Conservation (phyloP, 2,329 filamentous ascomycete genomes). For the Fusarium subtropicale region DNA sequence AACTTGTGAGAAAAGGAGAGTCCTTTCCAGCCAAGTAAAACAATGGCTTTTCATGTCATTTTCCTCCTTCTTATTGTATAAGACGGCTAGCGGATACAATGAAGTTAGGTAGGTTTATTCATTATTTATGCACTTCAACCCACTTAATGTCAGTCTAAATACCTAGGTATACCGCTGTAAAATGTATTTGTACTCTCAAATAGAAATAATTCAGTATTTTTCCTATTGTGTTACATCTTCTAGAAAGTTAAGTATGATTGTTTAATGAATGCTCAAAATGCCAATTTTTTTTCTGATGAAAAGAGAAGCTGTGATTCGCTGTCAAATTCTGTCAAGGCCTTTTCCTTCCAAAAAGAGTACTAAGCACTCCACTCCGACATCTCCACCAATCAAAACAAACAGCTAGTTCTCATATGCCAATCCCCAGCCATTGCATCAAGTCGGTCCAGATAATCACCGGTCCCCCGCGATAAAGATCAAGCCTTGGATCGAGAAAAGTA, state of each 20-base stretch:
- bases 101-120: neutral
- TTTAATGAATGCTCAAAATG: neutral
- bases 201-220: neutral
- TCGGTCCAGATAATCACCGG: slow-evolving; percentile 18
- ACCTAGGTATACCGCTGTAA: neutral
- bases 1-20: neutral
- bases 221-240: neutral
- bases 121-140: neutral
- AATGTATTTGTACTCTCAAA: neutral
- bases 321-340: slow-evolving; percentile 5
- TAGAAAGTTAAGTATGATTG: neutral
- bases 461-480: slow-evolving; percentile 13
- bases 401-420: neutral
- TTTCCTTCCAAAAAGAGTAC: neutral
- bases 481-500: slow-evolving; percentile 4
- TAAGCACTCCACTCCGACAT: neutral
- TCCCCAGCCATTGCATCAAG: slow-evolving; percentile 15
- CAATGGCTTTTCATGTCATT: neutral
- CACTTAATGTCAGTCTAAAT: neutral
- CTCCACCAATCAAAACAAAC: neutral
- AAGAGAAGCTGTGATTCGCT: neutral
- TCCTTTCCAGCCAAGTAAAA: neutral
- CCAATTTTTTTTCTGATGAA: neutral
- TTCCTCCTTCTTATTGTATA: neutral
- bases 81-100: neutral